Base-by-base conservation (phyloP, 1,139 yeast genomes). In the Oligophagozyma castellii region DNA sequence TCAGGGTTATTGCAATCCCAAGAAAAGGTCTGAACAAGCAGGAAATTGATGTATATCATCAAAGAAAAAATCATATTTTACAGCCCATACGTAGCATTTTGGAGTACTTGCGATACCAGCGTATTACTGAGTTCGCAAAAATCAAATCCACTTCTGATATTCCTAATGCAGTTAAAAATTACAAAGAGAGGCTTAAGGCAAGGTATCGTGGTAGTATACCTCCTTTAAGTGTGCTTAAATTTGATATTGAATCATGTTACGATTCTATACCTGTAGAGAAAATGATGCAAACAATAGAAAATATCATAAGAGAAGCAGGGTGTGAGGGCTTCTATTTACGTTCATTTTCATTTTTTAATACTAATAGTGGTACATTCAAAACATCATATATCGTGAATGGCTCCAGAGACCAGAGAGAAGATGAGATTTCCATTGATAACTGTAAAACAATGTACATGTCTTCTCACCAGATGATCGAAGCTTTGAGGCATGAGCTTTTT, bases 171-270 rank as follows among this genome's bases (percentile, higher is more conserved):
- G 31, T 70, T 2, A 36, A 46, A 4, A 22, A 35, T 0, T 69
- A 53, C 32, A 58, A 52, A 37, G 27, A 34, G 2, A 21, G 22
- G 1, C 31, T 62, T 1, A 8, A 46, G 1, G 11, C 30, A 2
- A 36, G 40, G 5, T 35, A 42, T 22, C 22, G 27, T 12, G 28
- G 14, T 16, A 18, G 6, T 4, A 15, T 65, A 1, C 72, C 71
- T 0, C 33, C 42, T 7, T 43, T 76, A 1, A 67, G 59, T 44
- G 65, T 69, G 23, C 59, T 77, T 20, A 81, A 80, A 42, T 78
- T 83, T 46, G 98, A 89, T 48, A 72, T 81, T 45, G 64, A 65
- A 33, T 66, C 74, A 11, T 84, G 95, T 34, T 89, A 75, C 47
- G 96, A 89, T 44, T 68, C 74, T 3, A 59, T 86, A 12, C 75